Percentiles rank a stretch among this genome's conserved stretches.
phyloP scores from a whole-genome alignment of 306 rosid species.

The Castanospermum australe region DNA sequence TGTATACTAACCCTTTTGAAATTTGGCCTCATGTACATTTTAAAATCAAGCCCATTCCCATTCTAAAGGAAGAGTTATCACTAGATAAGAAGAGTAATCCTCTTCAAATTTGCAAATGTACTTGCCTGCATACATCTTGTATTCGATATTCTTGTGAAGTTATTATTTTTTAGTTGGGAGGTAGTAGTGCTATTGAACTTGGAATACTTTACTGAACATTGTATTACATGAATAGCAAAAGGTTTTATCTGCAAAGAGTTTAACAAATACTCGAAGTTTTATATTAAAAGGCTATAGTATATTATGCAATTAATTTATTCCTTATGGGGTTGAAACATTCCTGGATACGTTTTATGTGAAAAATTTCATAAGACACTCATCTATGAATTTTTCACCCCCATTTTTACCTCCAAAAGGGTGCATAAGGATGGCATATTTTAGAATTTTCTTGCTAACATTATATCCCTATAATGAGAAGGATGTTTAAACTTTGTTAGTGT shows the following conservation, averaged over 20 bases:
- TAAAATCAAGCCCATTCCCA: not conserved
- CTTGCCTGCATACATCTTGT: not conserved
- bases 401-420: too few relatives aligned
- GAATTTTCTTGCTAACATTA: too few relatives aligned
- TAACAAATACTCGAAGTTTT: too few relatives aligned
- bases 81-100: not conserved
- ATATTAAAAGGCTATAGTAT: too few relatives aligned
- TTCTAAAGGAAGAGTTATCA: not conserved
- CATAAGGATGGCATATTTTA: not conserved
- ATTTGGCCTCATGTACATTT: not conserved
- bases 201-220: not conserved
- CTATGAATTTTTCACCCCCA: too few relatives aligned
- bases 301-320: too few relatives aligned
- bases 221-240: not conserved
- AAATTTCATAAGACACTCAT: too few relatives aligned
- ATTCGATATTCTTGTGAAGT: not conserved
- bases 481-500: slow-evolving; percentile 2
- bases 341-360: too few relatives aligned
- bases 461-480: not conserved
- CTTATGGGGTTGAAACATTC: too few relatives aligned
- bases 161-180: not conserved
- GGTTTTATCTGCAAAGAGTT: too few relatives aligned
- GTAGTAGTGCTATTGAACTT: not conserved
- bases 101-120: not conserved
- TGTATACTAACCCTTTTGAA: not conserved